Evolutionary conservation across 257 asterid genomes (phyloP).

Genomic region (Solanum ahanhuiri): DNA sequence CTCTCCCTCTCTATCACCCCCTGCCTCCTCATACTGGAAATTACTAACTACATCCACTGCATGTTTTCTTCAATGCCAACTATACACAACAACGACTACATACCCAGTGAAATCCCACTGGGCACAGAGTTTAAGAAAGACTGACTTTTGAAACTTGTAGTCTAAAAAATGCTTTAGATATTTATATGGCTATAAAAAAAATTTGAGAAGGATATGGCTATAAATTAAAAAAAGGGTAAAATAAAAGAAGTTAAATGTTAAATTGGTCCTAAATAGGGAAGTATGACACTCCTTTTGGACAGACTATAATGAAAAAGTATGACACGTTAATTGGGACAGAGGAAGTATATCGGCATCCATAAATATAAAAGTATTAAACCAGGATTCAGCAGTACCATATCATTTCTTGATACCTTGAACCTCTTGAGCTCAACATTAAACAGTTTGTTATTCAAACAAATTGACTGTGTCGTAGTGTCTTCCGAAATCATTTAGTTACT

Average conservation of each 20-base stretch:
- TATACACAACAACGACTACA: background rate
- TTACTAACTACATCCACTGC: background rate
- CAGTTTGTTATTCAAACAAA: background rate
- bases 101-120: background rate
- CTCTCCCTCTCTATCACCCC: background rate
- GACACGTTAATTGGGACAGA: background rate
- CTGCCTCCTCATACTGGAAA: background rate
- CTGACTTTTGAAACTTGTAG: background rate
- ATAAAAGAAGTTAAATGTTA: background rate
- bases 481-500: too few relatives aligned
- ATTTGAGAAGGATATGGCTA: background rate
- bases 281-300: background rate
- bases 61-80: background rate
- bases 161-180: background rate
- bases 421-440: background rate
- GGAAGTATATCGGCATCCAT: background rate
- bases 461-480: too few relatives aligned
- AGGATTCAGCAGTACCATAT: background rate
- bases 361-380: background rate
- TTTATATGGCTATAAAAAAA: background rate
- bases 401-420: background rate
- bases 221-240: background rate
- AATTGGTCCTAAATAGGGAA: too few relatives aligned
- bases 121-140: background rate
- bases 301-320: background rate